Percentiles rank a stretch among this genome's conserved stretches.
Conservation (phyloP, 768 basidiomycete genomes). For the Mycena chlorophos region DNA sequence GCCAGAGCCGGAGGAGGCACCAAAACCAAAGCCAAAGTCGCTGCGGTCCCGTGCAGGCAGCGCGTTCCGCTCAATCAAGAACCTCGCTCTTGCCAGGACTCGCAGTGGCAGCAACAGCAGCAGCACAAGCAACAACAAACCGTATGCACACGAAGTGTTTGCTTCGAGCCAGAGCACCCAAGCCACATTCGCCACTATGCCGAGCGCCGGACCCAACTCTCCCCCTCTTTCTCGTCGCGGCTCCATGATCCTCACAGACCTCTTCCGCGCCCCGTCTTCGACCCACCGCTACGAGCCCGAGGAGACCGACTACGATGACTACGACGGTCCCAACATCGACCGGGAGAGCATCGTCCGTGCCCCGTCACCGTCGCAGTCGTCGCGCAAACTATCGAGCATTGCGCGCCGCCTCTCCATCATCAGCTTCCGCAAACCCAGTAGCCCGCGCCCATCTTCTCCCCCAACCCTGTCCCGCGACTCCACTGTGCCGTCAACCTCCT, state of each 20-base stretch:
- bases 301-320: slow-evolving; percentile 24
- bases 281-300: slow-evolving; percentile 25
- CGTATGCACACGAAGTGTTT: slow-evolving; percentile 40
- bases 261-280: slow-evolving; percentile 33
- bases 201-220: slow-evolving; percentile 29
- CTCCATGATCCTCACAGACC: slow-evolving; percentile 39
- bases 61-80: slow-evolving; percentile 49
- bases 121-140: slow-evolving; percentile 32
- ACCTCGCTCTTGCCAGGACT: slow-evolving; percentile 28
- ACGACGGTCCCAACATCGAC: slow-evolving; percentile 8
- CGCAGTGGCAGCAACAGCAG: slow-evolving; percentile 31
- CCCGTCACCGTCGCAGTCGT: slow-evolving; percentile 19
- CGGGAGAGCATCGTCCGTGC: slow-evolving; percentile 18
- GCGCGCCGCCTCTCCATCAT: slow-evolving; percentile 36
- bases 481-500: slow-evolving; percentile 25
- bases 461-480: slow-evolving; percentile 27
- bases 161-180: slow-evolving; percentile 31
- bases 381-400: slow-evolving; percentile 23
- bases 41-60: slow-evolving; percentile 48
- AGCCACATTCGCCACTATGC: slow-evolving; percentile 24
- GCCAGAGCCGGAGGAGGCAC: slow-evolving; percentile 14
- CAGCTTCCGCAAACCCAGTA: slow-evolving; percentile 32
- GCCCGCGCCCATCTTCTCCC: slow-evolving; percentile 9
- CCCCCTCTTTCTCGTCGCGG: slow-evolving; percentile 41
- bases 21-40: slow-evolving; percentile 37